A percentile compares a stretch with the other conserved stretches of the same genome.
phyloP scores from a whole-genome alignment of 495 filamentous ascomycete species.

The Extremus antarcticus region DNA sequence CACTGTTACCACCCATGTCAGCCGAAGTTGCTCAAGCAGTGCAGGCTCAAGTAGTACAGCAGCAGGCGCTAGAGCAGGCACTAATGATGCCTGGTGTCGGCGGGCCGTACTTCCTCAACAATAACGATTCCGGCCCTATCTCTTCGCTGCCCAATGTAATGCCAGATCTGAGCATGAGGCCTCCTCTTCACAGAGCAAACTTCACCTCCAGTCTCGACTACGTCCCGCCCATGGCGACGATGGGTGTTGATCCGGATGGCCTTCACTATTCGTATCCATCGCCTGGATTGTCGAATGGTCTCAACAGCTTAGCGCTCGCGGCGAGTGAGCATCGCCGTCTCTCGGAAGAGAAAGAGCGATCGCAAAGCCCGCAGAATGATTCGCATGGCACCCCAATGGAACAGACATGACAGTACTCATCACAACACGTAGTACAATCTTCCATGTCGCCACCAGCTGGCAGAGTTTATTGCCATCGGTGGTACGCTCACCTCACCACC shows the following conservation, averaged over 20 bases:
- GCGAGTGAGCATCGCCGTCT: slow-evolving; percentile 18
- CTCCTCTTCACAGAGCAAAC: slow-evolving; percentile 10
- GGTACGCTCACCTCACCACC: too few relatives aligned
- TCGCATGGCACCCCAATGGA: not conserved
- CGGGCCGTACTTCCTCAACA: slow-evolving; percentile 17
- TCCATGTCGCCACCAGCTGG: too few relatives aligned
- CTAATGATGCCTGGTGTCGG: slow-evolving; percentile 15
- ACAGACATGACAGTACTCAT: not conserved
- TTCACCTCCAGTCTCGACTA: slow-evolving; percentile 18
- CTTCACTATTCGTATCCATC: slow-evolving; percentile 20
- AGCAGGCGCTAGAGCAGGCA: slow-evolving; percentile 7
- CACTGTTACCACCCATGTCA: not conserved
- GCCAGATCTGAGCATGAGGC: slow-evolving; percentile 9
- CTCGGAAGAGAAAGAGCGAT: slow-evolving; percentile 14
- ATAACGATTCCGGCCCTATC: slow-evolving; percentile 13
- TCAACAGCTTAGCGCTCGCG: slow-evolving; percentile 20
- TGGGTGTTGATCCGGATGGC: slow-evolving; percentile 10
- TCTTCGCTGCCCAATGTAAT: slow-evolving; percentile 14
- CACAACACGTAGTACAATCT: too few relatives aligned
- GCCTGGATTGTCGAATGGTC: slow-evolving; percentile 17
- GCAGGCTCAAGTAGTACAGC: not conserved
- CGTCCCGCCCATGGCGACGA: slow-evolving; percentile 9
- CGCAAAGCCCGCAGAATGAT: not conserved
- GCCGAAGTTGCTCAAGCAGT: not conserved
- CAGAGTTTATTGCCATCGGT: too few relatives aligned